Conservation (phyloP, 2,329 filamentous ascomycete genomes). For the Pezicula radicicola region DNA sequence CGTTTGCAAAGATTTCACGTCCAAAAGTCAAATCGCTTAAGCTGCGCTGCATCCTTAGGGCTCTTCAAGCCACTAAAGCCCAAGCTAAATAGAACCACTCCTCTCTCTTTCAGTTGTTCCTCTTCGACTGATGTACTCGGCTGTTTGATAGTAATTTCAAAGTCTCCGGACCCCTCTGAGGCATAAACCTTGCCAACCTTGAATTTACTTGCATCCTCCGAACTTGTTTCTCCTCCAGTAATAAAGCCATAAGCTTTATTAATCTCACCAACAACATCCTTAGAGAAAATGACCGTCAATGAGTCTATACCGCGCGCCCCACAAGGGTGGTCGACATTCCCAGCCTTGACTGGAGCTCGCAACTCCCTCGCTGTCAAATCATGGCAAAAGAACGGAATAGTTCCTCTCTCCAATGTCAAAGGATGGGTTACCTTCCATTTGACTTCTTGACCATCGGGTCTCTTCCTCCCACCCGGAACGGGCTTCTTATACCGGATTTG, state of each 20-base stretch:
- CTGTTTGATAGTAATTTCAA: no score
- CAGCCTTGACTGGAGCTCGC: slow-evolving; percentile 46
- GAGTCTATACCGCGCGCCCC: slow-evolving; percentile 47
- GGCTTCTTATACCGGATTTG: slow-evolving; percentile 46
- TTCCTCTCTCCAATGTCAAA: slow-evolving; percentile 36
- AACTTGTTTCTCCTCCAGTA: neutral
- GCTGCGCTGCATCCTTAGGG: no score
- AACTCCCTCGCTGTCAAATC: slow-evolving; percentile 56
- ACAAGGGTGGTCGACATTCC: slow-evolving; percentile 44
- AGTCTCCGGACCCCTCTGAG: no score
- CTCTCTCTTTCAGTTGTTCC: no score
- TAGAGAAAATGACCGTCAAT: slow-evolving; percentile 35
- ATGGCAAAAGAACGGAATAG: slow-evolving; percentile 63
- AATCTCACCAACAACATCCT: slow-evolving; percentile 18
- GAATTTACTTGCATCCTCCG: no score
- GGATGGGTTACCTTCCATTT: slow-evolving; percentile 56
- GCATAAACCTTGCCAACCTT: no score
- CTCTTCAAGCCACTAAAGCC: no score
- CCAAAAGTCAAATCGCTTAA: no score
- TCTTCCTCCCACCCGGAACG: slow-evolving; percentile 47
- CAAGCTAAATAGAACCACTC: no score
- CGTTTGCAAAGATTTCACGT: no score
- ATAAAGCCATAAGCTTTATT: slow-evolving; percentile 28
- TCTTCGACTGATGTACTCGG: no score
- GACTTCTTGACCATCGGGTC: slow-evolving; percentile 52